Evolutionary conservation across 2,329 filamentous ascomycete species (phyloP).

Genomic region (Xylaria sp.): DNA sequence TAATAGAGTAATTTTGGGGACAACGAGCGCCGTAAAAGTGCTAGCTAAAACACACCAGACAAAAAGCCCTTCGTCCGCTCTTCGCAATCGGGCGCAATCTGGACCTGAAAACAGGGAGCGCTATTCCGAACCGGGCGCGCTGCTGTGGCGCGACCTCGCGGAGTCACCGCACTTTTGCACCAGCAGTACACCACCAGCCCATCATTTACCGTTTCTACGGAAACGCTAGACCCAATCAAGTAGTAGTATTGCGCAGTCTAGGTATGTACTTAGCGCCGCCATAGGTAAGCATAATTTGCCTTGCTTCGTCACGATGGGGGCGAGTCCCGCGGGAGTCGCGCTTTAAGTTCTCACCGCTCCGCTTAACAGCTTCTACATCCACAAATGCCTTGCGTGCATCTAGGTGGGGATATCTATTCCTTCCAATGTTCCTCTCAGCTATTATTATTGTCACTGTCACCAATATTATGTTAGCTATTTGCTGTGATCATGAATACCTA

Average conservation of each 20-base stretch:
- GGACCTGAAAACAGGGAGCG: slow-evolving; percentile 9
- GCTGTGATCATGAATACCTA: neutral
- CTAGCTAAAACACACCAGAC: slow-evolving; percentile 6
- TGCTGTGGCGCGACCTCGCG: slow-evolving; percentile 9
- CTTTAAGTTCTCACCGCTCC: slow-evolving; percentile 29
- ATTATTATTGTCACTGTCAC: slow-evolving; percentile 19
- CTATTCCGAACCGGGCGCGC: neutral
- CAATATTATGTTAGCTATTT: neutral
- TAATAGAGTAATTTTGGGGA: neutral
- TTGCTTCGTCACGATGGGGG: neutral
- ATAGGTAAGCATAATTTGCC: neutral
- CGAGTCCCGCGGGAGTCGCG: neutral
- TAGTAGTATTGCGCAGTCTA: slow-evolving; percentile 5
- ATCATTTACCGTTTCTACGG: slow-evolving; percentile 9
- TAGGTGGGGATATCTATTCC: neutral
- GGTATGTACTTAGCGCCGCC: neutral
- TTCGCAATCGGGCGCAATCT: neutral
- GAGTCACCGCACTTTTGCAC: slow-evolving; percentile 5
- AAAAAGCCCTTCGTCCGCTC: neutral
- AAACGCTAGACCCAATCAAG: slow-evolving; percentile 4
- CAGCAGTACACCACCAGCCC: neutral
- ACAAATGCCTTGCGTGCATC: neutral
- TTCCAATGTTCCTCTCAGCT: slow-evolving; percentile 21
- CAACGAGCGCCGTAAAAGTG: slow-evolving; percentile 5
- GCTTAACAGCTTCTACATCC: neutral